Percentiles rank a stretch among this genome's conserved stretches.
Evolutionary conservation across 1,284 basidiomycete genomes (phyloP).

Genomic region (Jaminaea rosea): DNA sequence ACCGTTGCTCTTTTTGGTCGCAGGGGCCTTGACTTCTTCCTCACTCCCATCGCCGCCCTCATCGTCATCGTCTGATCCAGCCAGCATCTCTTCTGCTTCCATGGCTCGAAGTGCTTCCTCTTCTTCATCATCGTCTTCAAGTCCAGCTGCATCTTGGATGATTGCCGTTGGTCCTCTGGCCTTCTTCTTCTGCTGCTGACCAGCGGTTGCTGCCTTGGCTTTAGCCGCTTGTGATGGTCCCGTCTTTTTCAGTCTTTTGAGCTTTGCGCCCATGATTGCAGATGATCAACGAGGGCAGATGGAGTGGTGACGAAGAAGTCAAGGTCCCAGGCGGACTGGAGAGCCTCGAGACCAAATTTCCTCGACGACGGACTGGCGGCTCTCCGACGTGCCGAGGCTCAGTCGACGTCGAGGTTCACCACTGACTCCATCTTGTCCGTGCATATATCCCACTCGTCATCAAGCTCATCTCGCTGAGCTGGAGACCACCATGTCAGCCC

Average conservation of each 20-base stretch:
- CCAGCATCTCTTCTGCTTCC: slow-evolving; percentile 2
- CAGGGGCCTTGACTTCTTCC: not conserved
- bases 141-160: not conserved
- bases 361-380: too few species aligned
- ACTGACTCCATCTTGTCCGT: not conserved
- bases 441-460: not conserved
- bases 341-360: not conserved
- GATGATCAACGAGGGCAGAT: too few species aligned
- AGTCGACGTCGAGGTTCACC: too few species aligned
- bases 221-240: not conserved
- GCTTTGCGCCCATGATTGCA: not conserved
- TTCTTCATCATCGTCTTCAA: not conserved
- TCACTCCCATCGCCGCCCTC: not conserved
- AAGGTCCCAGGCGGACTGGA: too few species aligned
- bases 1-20: not conserved
- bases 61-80: not conserved
- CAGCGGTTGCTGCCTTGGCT: not conserved
- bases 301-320: too few species aligned
- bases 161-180: slow-evolving; percentile 1
- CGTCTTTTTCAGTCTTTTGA: not conserved
- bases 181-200: slow-evolving; percentile 2
- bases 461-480: not conserved
- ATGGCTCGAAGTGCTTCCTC: not conserved
- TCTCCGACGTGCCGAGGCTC: too few species aligned
- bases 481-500: not conserved